phyloP scores from a whole-genome alignment of 2,329 filamentous ascomycete species.

The Xylariaceae sp. region DNA sequence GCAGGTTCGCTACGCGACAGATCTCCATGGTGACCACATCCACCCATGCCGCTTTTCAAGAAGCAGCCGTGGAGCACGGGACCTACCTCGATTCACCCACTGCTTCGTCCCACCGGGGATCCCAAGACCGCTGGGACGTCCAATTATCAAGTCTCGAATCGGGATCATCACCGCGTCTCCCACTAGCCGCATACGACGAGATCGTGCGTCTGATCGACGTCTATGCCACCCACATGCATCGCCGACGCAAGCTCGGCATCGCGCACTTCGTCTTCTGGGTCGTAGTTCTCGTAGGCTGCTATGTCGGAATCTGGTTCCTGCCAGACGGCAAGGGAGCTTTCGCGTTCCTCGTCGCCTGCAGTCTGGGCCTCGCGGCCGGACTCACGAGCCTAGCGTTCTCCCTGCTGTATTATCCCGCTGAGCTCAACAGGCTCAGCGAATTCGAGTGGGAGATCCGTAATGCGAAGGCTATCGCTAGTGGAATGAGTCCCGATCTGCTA shows the following conservation, averaged over 20 bases:
- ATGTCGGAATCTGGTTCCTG: constrained; percentile 81
- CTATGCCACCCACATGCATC: constrained; percentile 65
- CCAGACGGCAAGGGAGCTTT: constrained; percentile 69
- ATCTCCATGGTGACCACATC: constrained; percentile 9
- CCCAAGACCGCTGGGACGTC: constrained; percentile 30
- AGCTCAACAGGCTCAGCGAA: constrained; percentile 77
- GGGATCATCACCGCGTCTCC: constrained; percentile 31
- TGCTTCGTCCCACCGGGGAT: constrained; percentile 27
- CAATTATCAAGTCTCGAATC: constrained; percentile 24
- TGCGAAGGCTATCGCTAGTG: constrained; percentile 44
- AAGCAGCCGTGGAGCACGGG: constrained; percentile 32
- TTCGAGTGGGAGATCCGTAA: constrained; percentile 90
- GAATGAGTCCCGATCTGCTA: background rate
- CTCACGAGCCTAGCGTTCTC: constrained; percentile 81
- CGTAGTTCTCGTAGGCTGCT: constrained; percentile 63
- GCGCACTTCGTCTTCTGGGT: constrained; percentile 68
- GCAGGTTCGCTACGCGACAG: constrained; percentile 2
- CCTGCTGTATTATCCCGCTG: constrained; percentile 77
- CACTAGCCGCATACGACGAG: constrained; percentile 57
- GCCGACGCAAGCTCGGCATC: constrained; percentile 66
- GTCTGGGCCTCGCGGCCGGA: constrained; percentile 69
- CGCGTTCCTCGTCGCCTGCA: constrained; percentile 71
- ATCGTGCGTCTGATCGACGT: constrained; percentile 64
- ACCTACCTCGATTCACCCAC: constrained; percentile 38
- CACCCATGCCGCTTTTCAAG: constrained; percentile 11